Conservation (phyloP, 2,329 filamentous ascomycete genomes). For the Colletotrichum destructivum region DNA sequence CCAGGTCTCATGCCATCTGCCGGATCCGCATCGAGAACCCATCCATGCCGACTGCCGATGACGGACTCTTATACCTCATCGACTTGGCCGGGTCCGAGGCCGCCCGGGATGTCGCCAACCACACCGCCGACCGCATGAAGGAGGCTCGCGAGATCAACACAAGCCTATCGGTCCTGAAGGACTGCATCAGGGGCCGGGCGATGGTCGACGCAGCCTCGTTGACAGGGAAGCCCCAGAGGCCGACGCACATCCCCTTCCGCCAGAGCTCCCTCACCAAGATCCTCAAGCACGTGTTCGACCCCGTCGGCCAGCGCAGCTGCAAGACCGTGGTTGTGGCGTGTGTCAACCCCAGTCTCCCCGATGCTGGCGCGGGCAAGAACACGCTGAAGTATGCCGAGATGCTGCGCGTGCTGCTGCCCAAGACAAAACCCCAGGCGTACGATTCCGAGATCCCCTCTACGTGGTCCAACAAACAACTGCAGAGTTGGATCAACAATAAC, state of each 20-base stretch:
- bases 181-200: conserved; percentile 65
- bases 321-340: conserved; percentile 64
- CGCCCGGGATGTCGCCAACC: conserved; percentile 58
- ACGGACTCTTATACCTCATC: conserved; percentile 62
- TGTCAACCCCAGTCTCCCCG: conserved; percentile 62
- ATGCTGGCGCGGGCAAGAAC: conserved; percentile 62
- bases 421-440: conserved; percentile 44
- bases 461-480: conserved; percentile 58
- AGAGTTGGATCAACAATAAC: conserved; percentile 57
- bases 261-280: conserved; percentile 64
- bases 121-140: conserved; percentile 60
- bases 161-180: conserved; percentile 65
- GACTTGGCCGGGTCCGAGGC: conserved; percentile 66
- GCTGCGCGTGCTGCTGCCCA: conserved; percentile 57
- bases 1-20: conserved; percentile 64
- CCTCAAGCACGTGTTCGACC: conserved; percentile 66
- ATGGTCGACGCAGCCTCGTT: conserved; percentile 49
- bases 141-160: conserved; percentile 64
- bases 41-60: conserved; percentile 47
- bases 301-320: conserved; percentile 54
- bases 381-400: conserved; percentile 65
- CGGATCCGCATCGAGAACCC: conserved; percentile 60
- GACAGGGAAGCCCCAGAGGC: conserved; percentile 47
- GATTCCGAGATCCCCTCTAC: conserved; percentile 52
- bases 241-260: conserved; percentile 61